Percentiles rank a stretch among this genome's conserved stretches.
phyloP scores from a whole-genome alignment of 2,329 filamentous ascomycete genomes.

The Sphaerulina populicola region DNA sequence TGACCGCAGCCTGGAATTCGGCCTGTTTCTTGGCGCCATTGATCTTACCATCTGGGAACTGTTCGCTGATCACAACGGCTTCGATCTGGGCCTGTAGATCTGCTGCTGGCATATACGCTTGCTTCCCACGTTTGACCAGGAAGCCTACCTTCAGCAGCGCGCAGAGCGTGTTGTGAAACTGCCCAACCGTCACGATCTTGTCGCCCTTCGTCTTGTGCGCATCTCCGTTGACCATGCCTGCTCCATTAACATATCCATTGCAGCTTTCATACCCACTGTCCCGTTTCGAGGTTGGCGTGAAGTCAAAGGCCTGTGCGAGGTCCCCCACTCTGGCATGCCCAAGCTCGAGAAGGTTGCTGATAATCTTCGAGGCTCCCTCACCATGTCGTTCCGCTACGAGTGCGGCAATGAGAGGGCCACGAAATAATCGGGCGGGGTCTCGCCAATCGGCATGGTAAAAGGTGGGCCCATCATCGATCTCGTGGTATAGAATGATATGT shows the following conservation, averaged over 20 bases:
- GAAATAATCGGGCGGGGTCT: conserved; percentile 72
- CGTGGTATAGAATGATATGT: conserved; percentile 46
- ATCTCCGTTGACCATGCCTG: conserved; percentile 17
- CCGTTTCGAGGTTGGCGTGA: conserved; percentile 28
- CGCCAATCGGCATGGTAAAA: conserved; percentile 78
- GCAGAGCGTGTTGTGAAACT: conserved; percentile 40
- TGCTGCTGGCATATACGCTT: conserved; percentile 47
- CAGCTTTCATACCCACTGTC: conserved; percentile 24
- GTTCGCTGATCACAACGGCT: conserved; percentile 50
- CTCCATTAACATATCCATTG: conserved; percentile 20
- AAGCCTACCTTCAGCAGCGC: conserved; percentile 56
- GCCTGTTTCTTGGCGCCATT: conserved; percentile 59
- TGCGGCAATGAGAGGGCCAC: conserved; percentile 72
- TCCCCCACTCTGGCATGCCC: conserved; percentile 69
- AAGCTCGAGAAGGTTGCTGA: conserved; percentile 65
- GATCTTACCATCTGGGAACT: conserved; percentile 45
- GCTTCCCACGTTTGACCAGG: conserved; percentile 52
- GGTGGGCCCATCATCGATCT: conserved; percentile 50
- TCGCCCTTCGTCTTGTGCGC: conserved; percentile 10
- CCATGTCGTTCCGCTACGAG: conserved; percentile 68
- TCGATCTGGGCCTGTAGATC: conserved; percentile 55
- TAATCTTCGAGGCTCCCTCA: conserved; percentile 61
- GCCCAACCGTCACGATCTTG: conserved; percentile 33
- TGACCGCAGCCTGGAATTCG: conserved; percentile 52
- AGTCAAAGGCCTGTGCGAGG: conserved; percentile 55